Conservation (phyloP, 495 filamentous ascomycete genomes). For the Penicillium goetzii region DNA sequence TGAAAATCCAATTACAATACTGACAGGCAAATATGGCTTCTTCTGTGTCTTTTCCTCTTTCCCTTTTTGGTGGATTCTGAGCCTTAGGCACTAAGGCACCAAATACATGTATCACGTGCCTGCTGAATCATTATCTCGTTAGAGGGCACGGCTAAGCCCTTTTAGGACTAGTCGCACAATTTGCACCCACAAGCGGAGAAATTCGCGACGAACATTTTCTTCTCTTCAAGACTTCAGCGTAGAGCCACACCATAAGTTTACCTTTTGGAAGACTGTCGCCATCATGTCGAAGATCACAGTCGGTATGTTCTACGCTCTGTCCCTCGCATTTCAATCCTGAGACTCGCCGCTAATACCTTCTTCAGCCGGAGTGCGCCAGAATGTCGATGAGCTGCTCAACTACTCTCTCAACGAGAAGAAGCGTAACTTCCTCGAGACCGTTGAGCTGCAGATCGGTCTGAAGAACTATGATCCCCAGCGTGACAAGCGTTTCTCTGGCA, state of each 20-base stretch:
- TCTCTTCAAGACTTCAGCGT: slow-evolving; percentile 47
- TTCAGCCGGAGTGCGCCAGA: slow-evolving; percentile 93
- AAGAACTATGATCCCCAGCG: slow-evolving; percentile 99
- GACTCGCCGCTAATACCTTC: slow-evolving; percentile 32
- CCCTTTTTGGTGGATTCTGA: neutral
- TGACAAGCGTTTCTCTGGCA: slow-evolving; percentile 99
- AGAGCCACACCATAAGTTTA: slow-evolving; percentile 75
- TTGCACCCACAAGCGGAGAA: slow-evolving; percentile 53
- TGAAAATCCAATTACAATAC: neutral
- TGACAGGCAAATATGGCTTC: neutral
- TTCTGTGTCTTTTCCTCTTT: neutral
- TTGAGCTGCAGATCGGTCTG: slow-evolving; percentile 92
- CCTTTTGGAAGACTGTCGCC: slow-evolving; percentile 63
- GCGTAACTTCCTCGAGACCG: slow-evolving; percentile 97
- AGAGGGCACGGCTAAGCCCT: slow-evolving; percentile 45
- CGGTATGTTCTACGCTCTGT: slow-evolving; percentile 57
- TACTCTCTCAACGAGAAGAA: slow-evolving; percentile 98
- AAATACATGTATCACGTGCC: neutral
- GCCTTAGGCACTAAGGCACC: slow-evolving; percentile 3
- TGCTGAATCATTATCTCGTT: slow-evolving; percentile 29
- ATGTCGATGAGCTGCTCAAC: slow-evolving; percentile 86
- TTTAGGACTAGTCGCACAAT: slow-evolving; percentile 34
- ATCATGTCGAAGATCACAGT: slow-evolving; percentile 88
- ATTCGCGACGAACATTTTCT: slow-evolving; percentile 39
- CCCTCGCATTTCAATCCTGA: slow-evolving; percentile 5